Conservation (phyloP, 225 moss, liverwort and hornwort genomes). For the Antitrichia curtipendula region DNA sequence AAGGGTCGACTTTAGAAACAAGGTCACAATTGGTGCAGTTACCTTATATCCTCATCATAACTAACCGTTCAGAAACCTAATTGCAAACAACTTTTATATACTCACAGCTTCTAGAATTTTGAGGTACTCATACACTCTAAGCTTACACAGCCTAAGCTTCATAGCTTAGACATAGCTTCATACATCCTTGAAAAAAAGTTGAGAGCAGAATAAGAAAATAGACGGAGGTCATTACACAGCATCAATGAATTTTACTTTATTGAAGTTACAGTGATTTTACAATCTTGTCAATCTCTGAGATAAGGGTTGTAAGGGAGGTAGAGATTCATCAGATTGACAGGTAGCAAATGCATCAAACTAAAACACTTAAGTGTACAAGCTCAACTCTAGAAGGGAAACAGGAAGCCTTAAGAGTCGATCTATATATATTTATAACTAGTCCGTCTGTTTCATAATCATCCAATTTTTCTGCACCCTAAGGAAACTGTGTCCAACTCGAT, state of each 20-base stretch:
- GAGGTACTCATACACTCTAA: not conserved
- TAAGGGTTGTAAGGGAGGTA: not conserved
- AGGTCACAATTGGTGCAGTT: not conserved
- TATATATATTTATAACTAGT: not conserved
- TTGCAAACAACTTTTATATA: not conserved
- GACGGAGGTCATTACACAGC: not conserved
- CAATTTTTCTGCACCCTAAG: not conserved
- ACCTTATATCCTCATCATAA: not conserved
- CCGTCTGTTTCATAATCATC: not conserved
- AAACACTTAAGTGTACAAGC: not conserved
- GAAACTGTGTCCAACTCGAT: constrained; percentile 3
- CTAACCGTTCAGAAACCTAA: not conserved
- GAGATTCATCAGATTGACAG: not conserved
- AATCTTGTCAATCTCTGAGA: not conserved
- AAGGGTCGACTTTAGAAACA: not conserved
- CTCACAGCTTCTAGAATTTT: not conserved
- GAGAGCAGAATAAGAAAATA: not conserved
- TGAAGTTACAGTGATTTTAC: not conserved
- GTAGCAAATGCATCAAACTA: not conserved
- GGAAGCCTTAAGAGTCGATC: not conserved
- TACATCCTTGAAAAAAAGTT: not conserved
- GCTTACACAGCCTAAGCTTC: not conserved
- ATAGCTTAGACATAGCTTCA: not conserved
- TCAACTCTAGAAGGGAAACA: not conserved
- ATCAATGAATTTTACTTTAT: not conserved